Evolutionary conservation across 805 yeast species (phyloP).

Genomic region (Candida rishiriensis): DNA sequence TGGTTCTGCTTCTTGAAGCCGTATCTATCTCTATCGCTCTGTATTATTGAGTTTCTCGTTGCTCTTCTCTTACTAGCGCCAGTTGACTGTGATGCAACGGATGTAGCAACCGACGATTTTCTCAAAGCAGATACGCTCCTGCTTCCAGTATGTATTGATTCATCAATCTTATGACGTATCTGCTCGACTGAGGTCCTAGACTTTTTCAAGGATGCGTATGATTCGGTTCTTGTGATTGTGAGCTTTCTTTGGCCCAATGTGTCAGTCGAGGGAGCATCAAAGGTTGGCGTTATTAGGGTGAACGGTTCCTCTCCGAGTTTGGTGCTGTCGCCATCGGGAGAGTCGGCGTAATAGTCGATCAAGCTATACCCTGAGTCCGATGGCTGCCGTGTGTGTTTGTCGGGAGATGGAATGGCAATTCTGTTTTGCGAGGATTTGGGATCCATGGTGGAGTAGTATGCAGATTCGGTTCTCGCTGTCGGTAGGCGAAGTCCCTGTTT

Average conservation of each 20-base stretch:
- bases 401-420: neutral
- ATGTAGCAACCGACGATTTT: neutral
- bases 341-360: constrained; percentile 16
- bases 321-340: neutral
- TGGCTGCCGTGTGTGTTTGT: constrained; percentile 8
- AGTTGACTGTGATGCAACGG: neutral
- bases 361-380: constrained; percentile 19
- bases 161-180: constrained; percentile 19
- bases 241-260: neutral
- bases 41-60: constrained; percentile 12
- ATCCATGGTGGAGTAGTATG: neutral
- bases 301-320: constrained; percentile 11
- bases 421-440: neutral
- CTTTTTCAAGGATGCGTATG: constrained; percentile 18
- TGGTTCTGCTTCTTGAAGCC: constrained; percentile 75
- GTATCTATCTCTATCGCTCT: constrained; percentile 60
- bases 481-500: neutral
- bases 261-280: neutral
- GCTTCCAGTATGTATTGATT: constrained; percentile 10
- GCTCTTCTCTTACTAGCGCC: neutral
- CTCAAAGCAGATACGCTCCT: neutral
- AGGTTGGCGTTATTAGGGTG: constrained; percentile 8
- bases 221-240: constrained; percentile 20
- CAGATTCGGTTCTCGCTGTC: neutral
- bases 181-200: constrained; percentile 21